These are phyloP conservation scores for Eimeria tenella DNA, from an alignment of 169 alveolate genomes.

Conservation along the genomic window DNA sequence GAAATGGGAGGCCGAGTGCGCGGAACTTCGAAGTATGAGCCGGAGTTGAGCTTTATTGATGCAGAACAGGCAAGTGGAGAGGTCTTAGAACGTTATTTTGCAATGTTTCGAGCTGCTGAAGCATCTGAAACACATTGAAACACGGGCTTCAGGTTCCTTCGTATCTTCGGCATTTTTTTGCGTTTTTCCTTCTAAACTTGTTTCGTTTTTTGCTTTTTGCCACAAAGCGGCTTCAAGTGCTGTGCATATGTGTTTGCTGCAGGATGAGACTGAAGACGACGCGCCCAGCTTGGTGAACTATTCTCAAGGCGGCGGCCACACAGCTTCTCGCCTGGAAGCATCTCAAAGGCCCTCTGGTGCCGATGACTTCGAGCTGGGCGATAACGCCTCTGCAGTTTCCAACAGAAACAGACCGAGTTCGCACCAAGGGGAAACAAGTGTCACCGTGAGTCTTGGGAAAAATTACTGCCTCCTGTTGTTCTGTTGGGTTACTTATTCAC, in stretches of 20 bases:
- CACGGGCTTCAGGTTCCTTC: no score
- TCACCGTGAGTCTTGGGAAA: background rate
- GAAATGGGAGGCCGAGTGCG: slow-evolving; percentile 29
- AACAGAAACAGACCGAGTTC: background rate
- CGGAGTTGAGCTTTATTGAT: slow-evolving; percentile 65
- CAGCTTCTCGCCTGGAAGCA: background rate
- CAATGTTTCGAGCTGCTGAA: background rate
- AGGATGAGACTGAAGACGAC: slow-evolving; percentile 64
- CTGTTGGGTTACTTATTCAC: background rate
- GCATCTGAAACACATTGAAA: no score
- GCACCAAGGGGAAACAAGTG: background rate
- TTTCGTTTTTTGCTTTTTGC: background rate
- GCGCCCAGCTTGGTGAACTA: slow-evolving; percentile 48
- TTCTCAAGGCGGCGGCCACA: background rate
- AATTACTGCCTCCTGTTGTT: background rate
- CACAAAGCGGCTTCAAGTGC: background rate
- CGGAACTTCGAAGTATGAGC: slow-evolving; percentile 51
- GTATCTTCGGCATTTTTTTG: background rate
- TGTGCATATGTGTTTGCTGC: background rate
- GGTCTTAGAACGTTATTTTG: background rate
- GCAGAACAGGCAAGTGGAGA: slow-evolving; percentile 41
- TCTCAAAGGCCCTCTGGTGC: background rate
- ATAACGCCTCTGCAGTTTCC: background rate
- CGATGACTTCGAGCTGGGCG: background rate
- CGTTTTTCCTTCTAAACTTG: background rate